These are phyloP conservation scores for Leishmania turanica DNA, from an alignment of 208 protist genomes.

Conservation along the genomic window DNA sequence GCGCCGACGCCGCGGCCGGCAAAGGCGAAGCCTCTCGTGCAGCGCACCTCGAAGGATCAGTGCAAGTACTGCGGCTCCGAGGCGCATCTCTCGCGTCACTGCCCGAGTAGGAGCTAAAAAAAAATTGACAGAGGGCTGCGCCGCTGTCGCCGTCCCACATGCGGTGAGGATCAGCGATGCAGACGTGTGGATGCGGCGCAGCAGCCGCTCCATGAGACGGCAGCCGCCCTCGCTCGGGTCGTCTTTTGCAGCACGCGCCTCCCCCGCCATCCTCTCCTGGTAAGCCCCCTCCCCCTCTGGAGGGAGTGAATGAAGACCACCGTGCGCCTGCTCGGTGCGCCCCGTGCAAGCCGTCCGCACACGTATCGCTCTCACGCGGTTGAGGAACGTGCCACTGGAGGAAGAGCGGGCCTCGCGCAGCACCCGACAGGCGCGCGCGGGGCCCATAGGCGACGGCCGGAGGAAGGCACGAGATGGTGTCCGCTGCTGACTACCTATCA, in stretches of 20 bases:
- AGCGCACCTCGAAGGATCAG: constrained; percentile 72
- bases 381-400: background rate
- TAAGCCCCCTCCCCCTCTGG: background rate
- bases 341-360: background rate
- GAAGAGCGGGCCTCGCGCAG: background rate
- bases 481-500: background rate
- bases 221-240: no score
- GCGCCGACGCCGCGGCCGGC: background rate
- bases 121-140: background rate
- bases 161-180: background rate
- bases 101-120: constrained; percentile 52
- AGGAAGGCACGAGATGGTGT: background rate
- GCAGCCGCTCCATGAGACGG: background rate
- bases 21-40: constrained; percentile 4
- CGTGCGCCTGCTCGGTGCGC: background rate
- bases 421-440: no score
- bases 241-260: no score
- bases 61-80: constrained; percentile 80
- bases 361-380: background rate
- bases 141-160: background rate
- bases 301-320: background rate
- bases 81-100: constrained; percentile 76
- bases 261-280: background rate
- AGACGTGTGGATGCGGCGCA: background rate
- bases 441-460: background rate